Evolutionary conservation across 179 eudicot genomes (phyloP), one percentile per base, ranked within the genome.

Genomic region (Pouteria campechiana): DNA sequence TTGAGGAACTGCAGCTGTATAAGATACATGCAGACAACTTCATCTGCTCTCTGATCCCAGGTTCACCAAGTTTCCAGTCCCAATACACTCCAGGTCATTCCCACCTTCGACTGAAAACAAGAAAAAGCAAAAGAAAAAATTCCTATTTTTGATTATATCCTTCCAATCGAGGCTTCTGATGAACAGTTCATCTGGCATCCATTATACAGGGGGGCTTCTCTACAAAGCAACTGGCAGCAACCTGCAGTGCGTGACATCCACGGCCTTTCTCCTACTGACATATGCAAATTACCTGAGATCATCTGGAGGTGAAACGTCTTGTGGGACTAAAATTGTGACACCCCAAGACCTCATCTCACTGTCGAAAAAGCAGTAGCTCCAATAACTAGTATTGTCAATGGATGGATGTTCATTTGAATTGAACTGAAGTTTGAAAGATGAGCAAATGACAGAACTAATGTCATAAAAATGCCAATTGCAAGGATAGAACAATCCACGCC

Each of bases 201-300:
- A 17, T 19, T 21, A n/a, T n/a, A 3, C 75, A 81, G 95, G 95
- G 20, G 97, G 97, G 1, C 78, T 83, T 7, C 60, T 87, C 24
- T 87, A 61, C 63, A 83, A 74, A 55, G 60, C 50, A 63, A 71
- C 84, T 24, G 79, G 51, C 13, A 80, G 94, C 84, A 88, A 88
- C 55, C 94, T 88, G 45, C 97, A 88, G 31, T 75, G 78, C 30
- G 97, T 80, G 2, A 88, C 97, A 3, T 30, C 97, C 17, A 63
- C 92, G 4, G 6, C 86, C 4, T 88, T 88, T 50, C 92, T 80
- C 37, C 69, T 74, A 22, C 30, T 83, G 17, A 53, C 94, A 41
- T 83, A 88, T 35, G 88, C 97, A 38, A 83, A 73, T 48, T 88
- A 80, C 53, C 72, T 88, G 4, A 52, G 45, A 30, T 47, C 74